phyloP scores from a whole-genome alignment of 1,139 yeast genomes.

The Hyphopichia buzzinii region DNA sequence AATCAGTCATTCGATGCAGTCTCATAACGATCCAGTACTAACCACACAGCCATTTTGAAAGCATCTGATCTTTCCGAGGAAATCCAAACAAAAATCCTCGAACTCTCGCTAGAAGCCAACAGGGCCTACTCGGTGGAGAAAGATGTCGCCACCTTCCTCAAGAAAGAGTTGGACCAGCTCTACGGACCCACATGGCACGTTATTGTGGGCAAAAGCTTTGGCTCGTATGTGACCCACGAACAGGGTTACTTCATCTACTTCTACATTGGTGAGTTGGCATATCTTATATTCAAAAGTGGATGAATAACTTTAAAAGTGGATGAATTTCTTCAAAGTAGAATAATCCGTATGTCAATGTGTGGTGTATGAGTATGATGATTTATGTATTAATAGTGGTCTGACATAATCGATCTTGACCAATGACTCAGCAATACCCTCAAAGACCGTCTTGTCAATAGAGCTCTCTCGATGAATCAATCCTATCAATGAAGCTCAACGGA shows the following conservation, averaged over 20 bases:
- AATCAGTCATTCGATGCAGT: constrained; percentile 8
- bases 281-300: constrained; percentile 77
- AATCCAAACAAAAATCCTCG: constrained; percentile 56
- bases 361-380: neutral
- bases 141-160: constrained; percentile 79
- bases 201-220: constrained; percentile 89
- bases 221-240: constrained; percentile 90
- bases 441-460: too few relatives aligned
- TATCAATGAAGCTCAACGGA: too few relatives aligned
- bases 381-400: too few relatives aligned
- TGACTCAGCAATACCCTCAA: too few relatives aligned
- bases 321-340: neutral
- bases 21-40: constrained; percentile 8
- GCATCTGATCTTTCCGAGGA: constrained; percentile 56
- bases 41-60: constrained; percentile 38
- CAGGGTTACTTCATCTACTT: constrained; percentile 82
- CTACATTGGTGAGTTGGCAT: constrained; percentile 77
- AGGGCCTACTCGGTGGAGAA: constrained; percentile 49
- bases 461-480: too few relatives aligned
- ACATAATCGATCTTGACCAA: too few relatives aligned
- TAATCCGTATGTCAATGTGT: neutral
- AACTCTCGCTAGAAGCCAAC: constrained; percentile 52
- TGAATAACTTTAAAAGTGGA: constrained; percentile 12
- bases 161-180: constrained; percentile 60
- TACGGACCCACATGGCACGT: constrained; percentile 95